Conservation (phyloP, 106 monocot genomes). For the Dactylorhiza incarnata region DNA sequence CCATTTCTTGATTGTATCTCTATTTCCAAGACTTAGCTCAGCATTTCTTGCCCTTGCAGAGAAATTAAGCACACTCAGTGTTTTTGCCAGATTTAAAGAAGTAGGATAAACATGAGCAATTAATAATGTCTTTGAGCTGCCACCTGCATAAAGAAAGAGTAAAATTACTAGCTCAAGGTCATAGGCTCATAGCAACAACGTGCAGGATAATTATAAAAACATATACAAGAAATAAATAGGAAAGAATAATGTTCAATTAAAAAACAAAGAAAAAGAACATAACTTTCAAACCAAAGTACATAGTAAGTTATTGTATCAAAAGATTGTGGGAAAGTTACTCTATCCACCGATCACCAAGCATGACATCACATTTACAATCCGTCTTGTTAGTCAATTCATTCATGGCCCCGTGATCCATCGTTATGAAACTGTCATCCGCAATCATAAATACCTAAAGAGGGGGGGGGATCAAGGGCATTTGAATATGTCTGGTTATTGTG, state of each 20-base stretch:
- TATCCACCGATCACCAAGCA: no score
- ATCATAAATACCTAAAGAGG: no score
- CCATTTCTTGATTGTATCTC: constrained; percentile 97
- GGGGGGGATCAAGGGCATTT: no score
- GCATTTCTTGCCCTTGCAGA: constrained; percentile 81
- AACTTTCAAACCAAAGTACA: no score
- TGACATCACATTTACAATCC: no score
- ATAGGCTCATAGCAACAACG: neutral
- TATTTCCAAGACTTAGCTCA: constrained; percentile 85
- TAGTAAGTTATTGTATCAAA: neutral
- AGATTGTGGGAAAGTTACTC: no score
- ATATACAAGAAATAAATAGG: neutral
- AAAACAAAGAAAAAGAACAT: neutral
- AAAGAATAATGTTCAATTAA: neutral
- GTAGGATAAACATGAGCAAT: constrained; percentile 73
- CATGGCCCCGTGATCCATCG: no score
- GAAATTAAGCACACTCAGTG: constrained; percentile 63
- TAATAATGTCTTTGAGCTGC: constrained; percentile 78
- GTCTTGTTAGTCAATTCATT: no score
- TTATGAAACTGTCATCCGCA: no score
- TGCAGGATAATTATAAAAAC: neutral
- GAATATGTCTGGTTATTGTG: no score
- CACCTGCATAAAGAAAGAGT: constrained; percentile 38
- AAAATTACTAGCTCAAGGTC: neutral
- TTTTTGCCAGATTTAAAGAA: constrained; percentile 61